These are phyloP conservation scores for Apiotrichum montevideense DNA, from an alignment of 1,284 basidiomycete genomes.

Conservation along the genomic window DNA sequence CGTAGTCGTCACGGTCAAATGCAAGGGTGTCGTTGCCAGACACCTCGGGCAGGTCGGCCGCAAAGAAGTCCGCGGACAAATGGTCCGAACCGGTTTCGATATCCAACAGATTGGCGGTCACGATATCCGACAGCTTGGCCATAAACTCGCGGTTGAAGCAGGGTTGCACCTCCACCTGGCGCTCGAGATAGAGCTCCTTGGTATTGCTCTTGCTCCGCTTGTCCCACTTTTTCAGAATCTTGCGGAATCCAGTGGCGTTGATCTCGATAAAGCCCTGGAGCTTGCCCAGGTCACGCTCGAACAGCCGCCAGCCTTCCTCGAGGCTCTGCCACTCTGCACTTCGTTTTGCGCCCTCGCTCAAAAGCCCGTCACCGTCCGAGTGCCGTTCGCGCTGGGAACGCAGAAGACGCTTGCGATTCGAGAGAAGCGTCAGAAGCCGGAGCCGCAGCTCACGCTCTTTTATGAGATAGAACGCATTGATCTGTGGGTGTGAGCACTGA, in stretches of 20 bases:
- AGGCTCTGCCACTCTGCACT: slow-evolving; percentile 85
- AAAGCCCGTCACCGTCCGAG: slow-evolving; percentile 16
- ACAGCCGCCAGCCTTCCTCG: slow-evolving; percentile 89
- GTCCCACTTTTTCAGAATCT: slow-evolving; percentile 99
- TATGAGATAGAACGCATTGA: slow-evolving; percentile 98
- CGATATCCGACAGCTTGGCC: slow-evolving; percentile 89
- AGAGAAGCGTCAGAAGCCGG: slow-evolving; percentile 84
- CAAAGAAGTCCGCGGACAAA: slow-evolving; percentile 55
- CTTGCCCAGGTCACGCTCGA: slow-evolving; percentile 94
- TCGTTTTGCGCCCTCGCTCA: slow-evolving; percentile 48
- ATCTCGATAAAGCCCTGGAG: slow-evolving; percentile 97
- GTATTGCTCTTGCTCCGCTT: slow-evolving; percentile 90
- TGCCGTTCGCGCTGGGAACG: slow-evolving; percentile 18
- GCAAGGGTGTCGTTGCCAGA: slow-evolving; percentile 50
- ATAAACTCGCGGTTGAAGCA: slow-evolving; percentile 98
- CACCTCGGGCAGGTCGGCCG: slow-evolving; percentile 40
- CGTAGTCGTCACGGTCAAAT: slow-evolving; percentile 62
- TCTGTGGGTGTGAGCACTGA: slow-evolving; percentile 52
- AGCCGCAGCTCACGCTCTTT: slow-evolving; percentile 94
- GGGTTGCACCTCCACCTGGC: slow-evolving; percentile 97
- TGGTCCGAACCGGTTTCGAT: slow-evolving; percentile 72
- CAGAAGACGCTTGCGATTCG: slow-evolving; percentile 68
- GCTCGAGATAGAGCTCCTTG: slow-evolving; percentile 91
- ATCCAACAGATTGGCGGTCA: slow-evolving; percentile 86
- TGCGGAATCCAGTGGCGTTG: slow-evolving; percentile 94